Conservation (phyloP, 208 protist genomes). For the Wallacemonas collosoma region DNA sequence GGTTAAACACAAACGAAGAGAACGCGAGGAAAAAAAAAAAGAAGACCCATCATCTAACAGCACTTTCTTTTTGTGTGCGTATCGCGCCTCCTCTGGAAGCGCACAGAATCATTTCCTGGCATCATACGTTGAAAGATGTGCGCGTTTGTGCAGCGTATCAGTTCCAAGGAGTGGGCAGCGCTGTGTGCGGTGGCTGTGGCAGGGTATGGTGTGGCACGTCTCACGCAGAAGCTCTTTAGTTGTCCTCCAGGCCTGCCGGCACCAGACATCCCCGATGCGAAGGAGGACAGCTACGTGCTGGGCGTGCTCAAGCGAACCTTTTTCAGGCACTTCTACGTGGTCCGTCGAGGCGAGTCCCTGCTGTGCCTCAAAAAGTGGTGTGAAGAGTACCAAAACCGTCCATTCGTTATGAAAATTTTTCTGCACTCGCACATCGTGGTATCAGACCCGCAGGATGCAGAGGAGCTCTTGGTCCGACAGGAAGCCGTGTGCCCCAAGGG, state of each 20-base stretch:
- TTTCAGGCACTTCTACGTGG: conserved; percentile 57
- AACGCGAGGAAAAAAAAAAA: background rate
- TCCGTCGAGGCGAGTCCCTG: conserved; percentile 47
- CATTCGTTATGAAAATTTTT: conserved; percentile 61
- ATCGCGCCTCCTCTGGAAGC: too few species aligned
- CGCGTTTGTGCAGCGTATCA: background rate
- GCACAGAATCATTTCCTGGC: too few species aligned
- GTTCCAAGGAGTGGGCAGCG: conserved; percentile 1
- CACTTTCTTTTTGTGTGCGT: too few species aligned
- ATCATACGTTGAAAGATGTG: too few species aligned
- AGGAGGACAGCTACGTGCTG: conserved; percentile 33
- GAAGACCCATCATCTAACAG: conserved; percentile 1
- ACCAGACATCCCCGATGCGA: conserved; percentile 37
- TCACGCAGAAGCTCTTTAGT: conserved; percentile 27
- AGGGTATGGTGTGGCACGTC: conserved; percentile 23
- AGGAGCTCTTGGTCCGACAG: conserved; percentile 48
- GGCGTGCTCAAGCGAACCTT: conserved; percentile 48
- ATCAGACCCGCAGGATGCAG: conserved; percentile 44
- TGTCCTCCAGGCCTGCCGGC: conserved; percentile 40
- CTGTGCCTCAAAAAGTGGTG: conserved; percentile 47
- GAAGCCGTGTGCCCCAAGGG: conserved; percentile 43
- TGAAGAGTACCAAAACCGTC: conserved; percentile 41
- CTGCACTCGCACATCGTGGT: conserved; percentile 53
- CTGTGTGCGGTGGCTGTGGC: conserved; percentile 16
- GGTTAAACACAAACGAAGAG: too few species aligned